These are phyloP conservation scores for Erodium maritimum DNA, from an alignment of 345 rosid species.

Conservation along the genomic window DNA sequence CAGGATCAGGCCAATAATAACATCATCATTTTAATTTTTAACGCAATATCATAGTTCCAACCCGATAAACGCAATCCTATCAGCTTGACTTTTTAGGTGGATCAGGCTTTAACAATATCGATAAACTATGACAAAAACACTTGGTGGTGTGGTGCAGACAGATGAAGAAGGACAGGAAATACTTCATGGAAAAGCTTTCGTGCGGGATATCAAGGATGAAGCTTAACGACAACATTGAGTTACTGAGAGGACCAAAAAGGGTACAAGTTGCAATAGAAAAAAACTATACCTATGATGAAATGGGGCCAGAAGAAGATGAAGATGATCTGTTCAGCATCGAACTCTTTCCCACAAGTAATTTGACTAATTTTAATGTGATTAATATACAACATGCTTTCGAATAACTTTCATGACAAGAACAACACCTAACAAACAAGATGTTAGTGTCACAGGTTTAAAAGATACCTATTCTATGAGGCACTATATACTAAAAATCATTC, in stretches of 20 bases:
- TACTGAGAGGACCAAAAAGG: slow-evolving; percentile 22
- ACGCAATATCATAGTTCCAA: no score
- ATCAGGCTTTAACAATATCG: no score
- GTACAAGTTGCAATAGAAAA: background rate
- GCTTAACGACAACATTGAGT: slow-evolving; percentile 14
- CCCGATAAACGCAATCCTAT: no score
- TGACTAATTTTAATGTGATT: background rate
- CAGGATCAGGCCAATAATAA: slow-evolving; percentile 4
- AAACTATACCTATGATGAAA: slow-evolving; percentile 9
- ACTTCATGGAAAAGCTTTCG: slow-evolving; percentile 23
- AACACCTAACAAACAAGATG: no score
- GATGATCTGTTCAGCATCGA: slow-evolving; percentile 33
- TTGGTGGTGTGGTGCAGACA: slow-evolving; percentile 12
- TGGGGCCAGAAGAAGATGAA: slow-evolving; percentile 18
- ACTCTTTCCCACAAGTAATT: slow-evolving; percentile 15
- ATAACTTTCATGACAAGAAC: background rate
- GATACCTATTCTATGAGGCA: no score
- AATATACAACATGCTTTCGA: background rate
- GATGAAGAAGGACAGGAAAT: slow-evolving; percentile 29
- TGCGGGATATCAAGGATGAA: slow-evolving; percentile 35
- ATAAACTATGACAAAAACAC: no score
- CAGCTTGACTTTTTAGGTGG: no score
- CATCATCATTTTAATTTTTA: background rate
- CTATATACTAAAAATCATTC: no score
- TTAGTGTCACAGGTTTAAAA: no score